Percentiles rank a stretch among this genome's conserved stretches.
These are phyloP conservation scores for Carex myosuroides DNA, from an alignment of 176 grass and related monocot genomes.

Conservation along the genomic window DNA sequence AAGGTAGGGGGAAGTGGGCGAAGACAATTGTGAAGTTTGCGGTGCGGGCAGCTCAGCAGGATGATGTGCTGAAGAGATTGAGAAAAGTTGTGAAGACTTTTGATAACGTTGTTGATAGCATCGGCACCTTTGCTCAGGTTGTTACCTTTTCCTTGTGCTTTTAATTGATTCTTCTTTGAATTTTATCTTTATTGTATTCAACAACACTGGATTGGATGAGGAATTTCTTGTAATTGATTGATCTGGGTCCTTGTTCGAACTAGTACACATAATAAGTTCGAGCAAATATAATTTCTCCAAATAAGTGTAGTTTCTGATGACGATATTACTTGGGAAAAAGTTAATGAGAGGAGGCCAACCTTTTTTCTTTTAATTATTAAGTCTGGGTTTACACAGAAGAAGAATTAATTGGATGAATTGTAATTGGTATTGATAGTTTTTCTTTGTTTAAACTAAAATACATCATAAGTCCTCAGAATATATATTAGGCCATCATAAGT, in stretches of 20 bases:
- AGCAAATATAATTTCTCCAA: background rate
- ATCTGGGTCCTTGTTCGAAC: background rate
- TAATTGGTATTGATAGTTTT: background rate
- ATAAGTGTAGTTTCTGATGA: background rate
- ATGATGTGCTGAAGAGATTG: background rate
- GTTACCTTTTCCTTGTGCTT: background rate
- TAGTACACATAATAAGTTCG: background rate
- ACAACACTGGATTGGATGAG: background rate
- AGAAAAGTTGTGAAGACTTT: background rate
- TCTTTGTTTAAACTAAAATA: no score
- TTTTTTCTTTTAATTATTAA: background rate
- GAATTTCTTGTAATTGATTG: background rate
- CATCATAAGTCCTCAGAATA: background rate
- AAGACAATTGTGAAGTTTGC: background rate
- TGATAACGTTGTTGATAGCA: background rate
- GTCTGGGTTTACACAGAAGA: background rate
- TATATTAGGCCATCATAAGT: no score
- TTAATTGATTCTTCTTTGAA: background rate
- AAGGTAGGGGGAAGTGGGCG: background rate
- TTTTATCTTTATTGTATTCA: background rate
- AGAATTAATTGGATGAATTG: background rate
- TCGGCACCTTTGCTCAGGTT: background rate
- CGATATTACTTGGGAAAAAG: background rate
- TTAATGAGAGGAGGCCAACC: background rate
- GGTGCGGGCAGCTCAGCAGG: background rate